Evolutionary conservation across 2,329 filamentous ascomycete genomes (phyloP), one percentile per base, ranked within the genome.

Genomic region (Proliferodiscus dingleyae): DNA sequence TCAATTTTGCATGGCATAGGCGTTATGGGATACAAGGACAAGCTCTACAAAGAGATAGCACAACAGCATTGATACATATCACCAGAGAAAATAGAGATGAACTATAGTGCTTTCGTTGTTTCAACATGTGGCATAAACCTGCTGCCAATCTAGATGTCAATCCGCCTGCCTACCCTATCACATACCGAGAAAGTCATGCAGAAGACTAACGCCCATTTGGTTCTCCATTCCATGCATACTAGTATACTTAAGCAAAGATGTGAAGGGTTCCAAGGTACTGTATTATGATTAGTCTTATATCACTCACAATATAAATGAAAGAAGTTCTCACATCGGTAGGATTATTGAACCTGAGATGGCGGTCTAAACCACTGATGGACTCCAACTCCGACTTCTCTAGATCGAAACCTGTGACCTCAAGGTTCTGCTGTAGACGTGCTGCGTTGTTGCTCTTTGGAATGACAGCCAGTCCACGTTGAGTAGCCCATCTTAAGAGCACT

Each of bases 401-500:
- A 58, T 88, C 75, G 62, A 87, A 90, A 51, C 68, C 70, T 53
- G 71, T 77, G 52, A 81, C 78, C 55, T 82, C 77, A 54, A 90
- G 68, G 69, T 89, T 89, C 71, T 83, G 72, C 47, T 70, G 64
- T 64, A 88, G 74, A 55, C 71, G 51, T 53, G 61, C 55, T 66
- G 75, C 68, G 66, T 74, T 71, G 60, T 78, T 83, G 53, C 77
- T 83, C 78, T 91, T 91, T 57, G 87, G 87, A 59, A 93, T 93
- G 58, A 93, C 85, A 38, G 87, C 85, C 46, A 93, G 72, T 24
- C 81, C 81, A 41, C 85, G 77, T 74, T 94, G 88, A 13, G 89
- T 94, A 18, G 88, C 81, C 89, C 89, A 95, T 59, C 89, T 79
- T 56, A 95, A 75, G 50, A 95, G 75, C 22, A 95, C 75, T 75